Conservation (phyloP, 495 filamentous ascomycete species). For the Clohesyomyces aquaticus region DNA sequence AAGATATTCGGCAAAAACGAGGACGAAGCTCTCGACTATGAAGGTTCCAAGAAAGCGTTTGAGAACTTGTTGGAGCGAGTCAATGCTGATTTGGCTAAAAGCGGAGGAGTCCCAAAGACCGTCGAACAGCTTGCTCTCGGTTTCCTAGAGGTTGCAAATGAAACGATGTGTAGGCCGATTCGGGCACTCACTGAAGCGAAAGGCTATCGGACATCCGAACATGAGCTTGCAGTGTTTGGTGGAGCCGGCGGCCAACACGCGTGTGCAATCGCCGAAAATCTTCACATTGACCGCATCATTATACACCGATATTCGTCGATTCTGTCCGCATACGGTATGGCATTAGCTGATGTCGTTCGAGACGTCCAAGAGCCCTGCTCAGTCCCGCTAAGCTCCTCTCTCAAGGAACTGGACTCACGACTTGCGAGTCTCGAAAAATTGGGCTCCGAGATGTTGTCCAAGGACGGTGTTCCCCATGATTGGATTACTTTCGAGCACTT, state of each 20-base stretch:
- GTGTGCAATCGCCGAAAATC: slow-evolving; percentile 18
- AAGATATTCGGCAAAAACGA: slow-evolving; percentile 26
- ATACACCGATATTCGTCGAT: slow-evolving; percentile 25
- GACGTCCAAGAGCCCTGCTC: slow-evolving; percentile 29
- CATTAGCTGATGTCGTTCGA: slow-evolving; percentile 24
- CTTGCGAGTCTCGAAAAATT: slow-evolving; percentile 17
- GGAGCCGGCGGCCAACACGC: slow-evolving; percentile 33
- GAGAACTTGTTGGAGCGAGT: slow-evolving; percentile 7
- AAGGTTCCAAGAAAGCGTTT: slow-evolving; percentile 1
- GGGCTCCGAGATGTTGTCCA: slow-evolving; percentile 11
- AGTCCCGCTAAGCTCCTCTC: slow-evolving; percentile 1
- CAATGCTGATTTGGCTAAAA: slow-evolving; percentile 12
- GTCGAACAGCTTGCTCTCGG: slow-evolving; percentile 26
- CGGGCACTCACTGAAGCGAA: slow-evolving; percentile 24
- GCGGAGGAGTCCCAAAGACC: slow-evolving; percentile 7
- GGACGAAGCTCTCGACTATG: slow-evolving; percentile 22
- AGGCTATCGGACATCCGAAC: slow-evolving; percentile 16
- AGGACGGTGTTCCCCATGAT: slow-evolving; percentile 9
- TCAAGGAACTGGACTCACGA: slow-evolving; percentile 14
- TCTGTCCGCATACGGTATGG: slow-evolving; percentile 31
- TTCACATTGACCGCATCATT: slow-evolving; percentile 22
- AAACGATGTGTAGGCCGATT: slow-evolving; percentile 27
- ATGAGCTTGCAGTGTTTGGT: slow-evolving; percentile 29
- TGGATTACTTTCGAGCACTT: slow-evolving; percentile 48
- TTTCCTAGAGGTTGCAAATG: slow-evolving; percentile 29